phyloP scores from a whole-genome alignment of 2,329 filamentous ascomycete genomes.

The Sphaerostilbella broomeana region DNA sequence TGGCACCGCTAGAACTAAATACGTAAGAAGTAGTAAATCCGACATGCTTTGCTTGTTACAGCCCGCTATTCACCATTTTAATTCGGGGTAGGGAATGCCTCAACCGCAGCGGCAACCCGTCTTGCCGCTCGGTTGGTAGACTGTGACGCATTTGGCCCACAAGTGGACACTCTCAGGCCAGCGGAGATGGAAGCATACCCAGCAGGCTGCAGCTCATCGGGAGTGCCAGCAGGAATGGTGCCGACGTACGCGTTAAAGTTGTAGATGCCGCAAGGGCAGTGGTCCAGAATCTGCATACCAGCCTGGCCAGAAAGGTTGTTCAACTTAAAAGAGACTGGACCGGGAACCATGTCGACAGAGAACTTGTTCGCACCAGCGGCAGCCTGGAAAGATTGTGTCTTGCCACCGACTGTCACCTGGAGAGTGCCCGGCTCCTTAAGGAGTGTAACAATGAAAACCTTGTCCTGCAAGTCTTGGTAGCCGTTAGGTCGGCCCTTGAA shows the following conservation, averaged over 20 bases:
- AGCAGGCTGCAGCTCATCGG: constrained; percentile 30
- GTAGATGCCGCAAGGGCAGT: constrained; percentile 44
- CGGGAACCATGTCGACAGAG: constrained; percentile 40
- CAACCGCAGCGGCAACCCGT: no score
- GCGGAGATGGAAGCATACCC: constrained; percentile 24
- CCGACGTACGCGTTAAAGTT: constrained; percentile 51
- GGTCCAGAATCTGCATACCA: constrained; percentile 37
- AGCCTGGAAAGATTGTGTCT: constrained; percentile 34
- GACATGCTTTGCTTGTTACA: no score
- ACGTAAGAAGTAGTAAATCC: no score
- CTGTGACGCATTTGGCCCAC: constrained; percentile 9
- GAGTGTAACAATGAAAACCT: constrained; percentile 43
- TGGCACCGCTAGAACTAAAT: no score
- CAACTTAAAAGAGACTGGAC: constrained; percentile 40
- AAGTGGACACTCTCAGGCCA: constrained; percentile 25
- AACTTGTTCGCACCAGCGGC: constrained; percentile 38
- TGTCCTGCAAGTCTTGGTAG: constrained; percentile 38
- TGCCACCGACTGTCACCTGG: constrained; percentile 37
- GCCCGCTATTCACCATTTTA: no score
- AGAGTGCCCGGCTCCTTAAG: constrained; percentile 37
- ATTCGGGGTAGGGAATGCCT: no score
- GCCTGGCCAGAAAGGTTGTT: constrained; percentile 37
- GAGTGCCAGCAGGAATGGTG: constrained; percentile 33
- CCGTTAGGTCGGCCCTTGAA: constrained; percentile 44
- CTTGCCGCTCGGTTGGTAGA: no score